These are phyloP conservation scores for Epichloe coenophiala DNA, from an alignment of 2,329 filamentous ascomycete species.

Conservation along the genomic window DNA sequence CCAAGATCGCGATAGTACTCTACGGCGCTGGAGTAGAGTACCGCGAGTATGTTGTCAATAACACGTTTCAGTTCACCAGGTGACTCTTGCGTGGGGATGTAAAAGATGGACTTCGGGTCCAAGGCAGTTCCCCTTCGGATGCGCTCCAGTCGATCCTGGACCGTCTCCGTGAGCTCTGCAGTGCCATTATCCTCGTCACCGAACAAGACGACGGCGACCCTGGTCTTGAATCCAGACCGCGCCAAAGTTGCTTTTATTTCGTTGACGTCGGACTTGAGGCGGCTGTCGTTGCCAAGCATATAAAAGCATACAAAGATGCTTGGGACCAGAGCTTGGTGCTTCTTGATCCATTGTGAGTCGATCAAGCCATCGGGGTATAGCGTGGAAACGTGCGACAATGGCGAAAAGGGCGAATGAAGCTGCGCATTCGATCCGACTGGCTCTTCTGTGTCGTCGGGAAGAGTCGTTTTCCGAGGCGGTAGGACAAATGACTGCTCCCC, in stretches of 20 bases:
- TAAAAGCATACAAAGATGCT: constrained; percentile 75
- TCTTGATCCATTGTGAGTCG: constrained; percentile 68
- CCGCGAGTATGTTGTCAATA: constrained; percentile 56
- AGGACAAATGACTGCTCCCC: constrained; percentile 35
- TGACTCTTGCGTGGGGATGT: constrained; percentile 63
- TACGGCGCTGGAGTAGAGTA: constrained; percentile 59
- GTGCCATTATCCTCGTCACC: constrained; percentile 15
- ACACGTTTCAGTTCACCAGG: constrained; percentile 59
- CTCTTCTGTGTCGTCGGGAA: constrained; percentile 38
- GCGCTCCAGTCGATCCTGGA: constrained; percentile 57
- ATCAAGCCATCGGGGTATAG: constrained; percentile 86
- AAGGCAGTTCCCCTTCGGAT: constrained; percentile 70
- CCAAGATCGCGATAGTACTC: constrained; percentile 92
- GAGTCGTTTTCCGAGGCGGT: constrained; percentile 42
- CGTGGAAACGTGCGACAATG: constrained; percentile 67
- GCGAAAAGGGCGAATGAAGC: constrained; percentile 87
- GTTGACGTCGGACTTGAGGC: constrained; percentile 77
- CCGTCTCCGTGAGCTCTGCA: constrained; percentile 45
- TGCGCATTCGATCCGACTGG: constrained; percentile 33
- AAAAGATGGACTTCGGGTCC: constrained; percentile 76
- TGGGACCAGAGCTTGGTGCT: constrained; percentile 76
- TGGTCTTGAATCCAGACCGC: constrained; percentile 62
- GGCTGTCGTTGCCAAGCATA: constrained; percentile 66
- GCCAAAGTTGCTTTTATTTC: constrained; percentile 54
- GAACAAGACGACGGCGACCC: constrained; percentile 54